Conservation (phyloP, 2,329 filamentous ascomycete genomes). For the Seiridium unicorne region DNA sequence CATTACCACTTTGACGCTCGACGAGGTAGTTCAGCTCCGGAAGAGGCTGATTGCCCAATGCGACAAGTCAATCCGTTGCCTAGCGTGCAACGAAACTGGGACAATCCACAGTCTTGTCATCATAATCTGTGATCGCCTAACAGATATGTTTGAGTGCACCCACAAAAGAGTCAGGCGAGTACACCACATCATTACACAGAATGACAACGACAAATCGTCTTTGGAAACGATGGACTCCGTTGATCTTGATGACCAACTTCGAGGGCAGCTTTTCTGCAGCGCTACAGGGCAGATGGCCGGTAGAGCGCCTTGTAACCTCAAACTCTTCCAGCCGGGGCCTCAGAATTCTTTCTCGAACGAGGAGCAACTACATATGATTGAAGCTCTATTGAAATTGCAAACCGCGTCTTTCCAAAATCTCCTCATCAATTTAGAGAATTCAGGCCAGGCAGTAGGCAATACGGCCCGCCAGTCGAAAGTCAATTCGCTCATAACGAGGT, state of each 20-base stretch:
- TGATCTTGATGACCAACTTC: constrained; percentile 21
- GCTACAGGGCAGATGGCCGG: constrained; percentile 8
- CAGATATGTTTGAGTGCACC: constrained; percentile 27
- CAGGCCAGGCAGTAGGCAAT: constrained; percentile 5
- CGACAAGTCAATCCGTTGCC: constrained; percentile 22
- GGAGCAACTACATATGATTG: constrained; percentile 28
- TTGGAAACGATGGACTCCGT: neutral
- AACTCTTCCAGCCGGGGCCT: constrained; percentile 23
- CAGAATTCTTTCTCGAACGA: constrained; percentile 23
- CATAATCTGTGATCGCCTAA: constrained; percentile 25
- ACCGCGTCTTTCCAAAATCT: constrained; percentile 21
- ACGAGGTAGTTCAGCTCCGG: constrained; percentile 27
- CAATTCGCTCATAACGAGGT: constrained; percentile 12
- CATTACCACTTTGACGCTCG: constrained; percentile 22
- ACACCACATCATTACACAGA: neutral
- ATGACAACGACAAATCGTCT: neutral
- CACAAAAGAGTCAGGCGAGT: constrained; percentile 15
- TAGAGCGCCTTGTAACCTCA: constrained; percentile 17
- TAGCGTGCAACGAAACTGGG: constrained; percentile 11
- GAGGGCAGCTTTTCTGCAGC: constrained; percentile 22
- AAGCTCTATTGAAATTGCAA: constrained; percentile 23
- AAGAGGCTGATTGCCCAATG: constrained; percentile 28
- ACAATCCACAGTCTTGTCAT: constrained; percentile 21
- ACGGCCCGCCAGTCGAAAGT: constrained; percentile 15
- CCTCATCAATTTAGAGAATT: constrained; percentile 11